phyloP scores from a whole-genome alignment of 1,284 basidiomycete species.

The Retiboletus flavoniger region DNA sequence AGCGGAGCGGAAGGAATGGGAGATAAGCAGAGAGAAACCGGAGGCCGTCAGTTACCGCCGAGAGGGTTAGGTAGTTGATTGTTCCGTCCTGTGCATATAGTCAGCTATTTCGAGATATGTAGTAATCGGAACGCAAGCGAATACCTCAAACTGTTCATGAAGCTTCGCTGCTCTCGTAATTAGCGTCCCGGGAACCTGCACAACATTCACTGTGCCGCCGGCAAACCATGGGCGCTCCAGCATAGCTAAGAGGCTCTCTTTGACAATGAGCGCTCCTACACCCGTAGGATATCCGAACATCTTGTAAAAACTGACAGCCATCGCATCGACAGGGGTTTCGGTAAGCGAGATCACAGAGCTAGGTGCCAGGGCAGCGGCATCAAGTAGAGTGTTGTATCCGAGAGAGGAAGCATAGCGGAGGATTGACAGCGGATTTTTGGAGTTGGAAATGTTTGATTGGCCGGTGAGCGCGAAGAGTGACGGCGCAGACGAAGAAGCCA shows the following conservation, averaged over 20 bases:
- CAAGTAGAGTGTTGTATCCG: constrained; percentile 72
- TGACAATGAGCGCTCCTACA: constrained; percentile 75
- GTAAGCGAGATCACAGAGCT: constrained; percentile 65
- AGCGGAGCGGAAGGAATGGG: constrained; percentile 70
- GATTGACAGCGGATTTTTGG: constrained; percentile 57
- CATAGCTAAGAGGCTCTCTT: constrained; percentile 58
- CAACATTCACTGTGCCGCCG: constrained; percentile 77
- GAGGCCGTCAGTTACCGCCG: constrained; percentile 73
- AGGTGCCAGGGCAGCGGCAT: constrained; percentile 77
- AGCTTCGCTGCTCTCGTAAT: constrained; percentile 59
- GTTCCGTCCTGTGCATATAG: constrained; percentile 65
- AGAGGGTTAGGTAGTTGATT: constrained; percentile 73
- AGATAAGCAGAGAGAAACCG: constrained; percentile 73
- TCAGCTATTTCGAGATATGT: constrained; percentile 7
- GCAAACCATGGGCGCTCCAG: constrained; percentile 80
- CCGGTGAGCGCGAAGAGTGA: constrained; percentile 72
- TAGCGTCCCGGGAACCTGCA: constrained; percentile 72
- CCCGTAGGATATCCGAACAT: constrained; percentile 89
- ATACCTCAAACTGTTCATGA: constrained; percentile 75
- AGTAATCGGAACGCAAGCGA: constrained; percentile 7
- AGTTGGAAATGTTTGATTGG: constrained; percentile 78
- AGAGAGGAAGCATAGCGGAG: constrained; percentile 60
- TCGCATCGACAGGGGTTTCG: constrained; percentile 69
- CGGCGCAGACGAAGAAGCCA: constrained; percentile 42
- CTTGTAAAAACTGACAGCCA: constrained; percentile 85